These are phyloP conservation scores for Acacia acuminata DNA, from an alignment of 306 rosid species.

Conservation along the genomic window DNA sequence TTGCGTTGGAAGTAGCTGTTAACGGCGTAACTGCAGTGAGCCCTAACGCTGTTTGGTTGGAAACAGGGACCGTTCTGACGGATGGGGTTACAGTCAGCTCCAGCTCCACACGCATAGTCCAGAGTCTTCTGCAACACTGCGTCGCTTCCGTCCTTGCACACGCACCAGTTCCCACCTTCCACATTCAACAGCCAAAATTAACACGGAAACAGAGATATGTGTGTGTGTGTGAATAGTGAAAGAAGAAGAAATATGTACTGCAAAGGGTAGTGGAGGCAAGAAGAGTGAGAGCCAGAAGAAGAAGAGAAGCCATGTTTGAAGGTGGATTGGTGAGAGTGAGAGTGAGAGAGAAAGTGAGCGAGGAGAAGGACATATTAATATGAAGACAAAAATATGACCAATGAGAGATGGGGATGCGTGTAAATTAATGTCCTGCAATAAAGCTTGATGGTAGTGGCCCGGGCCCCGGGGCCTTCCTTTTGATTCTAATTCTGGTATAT, in stretches of 20 bases:
- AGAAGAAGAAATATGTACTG: slow-evolving; percentile 41
- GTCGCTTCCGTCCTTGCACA: slow-evolving; percentile 73
- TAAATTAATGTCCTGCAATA: neutral
- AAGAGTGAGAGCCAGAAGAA: slow-evolving; percentile 46
- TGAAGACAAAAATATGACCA: neutral
- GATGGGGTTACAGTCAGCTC: slow-evolving; percentile 80
- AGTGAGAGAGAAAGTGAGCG: neutral
- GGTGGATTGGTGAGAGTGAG: slow-evolving; percentile 5
- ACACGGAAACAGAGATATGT: neutral
- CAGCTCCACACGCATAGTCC: slow-evolving; percentile 95
- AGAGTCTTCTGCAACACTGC: slow-evolving; percentile 56
- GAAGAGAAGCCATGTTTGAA: slow-evolving; percentile 42
- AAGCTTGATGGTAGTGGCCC: slow-evolving; percentile 2
- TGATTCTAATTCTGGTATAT: too few relatives aligned
- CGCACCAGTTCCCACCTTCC: slow-evolving; percentile 72
- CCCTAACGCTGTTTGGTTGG: slow-evolving; percentile 65
- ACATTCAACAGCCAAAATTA: neutral
- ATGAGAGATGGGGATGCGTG: neutral
- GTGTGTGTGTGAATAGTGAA: neutral
- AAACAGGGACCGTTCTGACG: slow-evolving; percentile 53
- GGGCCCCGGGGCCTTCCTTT: neutral
- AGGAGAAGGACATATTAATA: neutral
- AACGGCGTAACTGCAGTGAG: slow-evolving; percentile 77
- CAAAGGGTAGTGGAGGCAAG: slow-evolving; percentile 50
- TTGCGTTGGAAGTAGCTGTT: slow-evolving; percentile 79